Base-by-base conservation (phyloP, 805 yeast genomes). In the Ogataea siamensis region DNA sequence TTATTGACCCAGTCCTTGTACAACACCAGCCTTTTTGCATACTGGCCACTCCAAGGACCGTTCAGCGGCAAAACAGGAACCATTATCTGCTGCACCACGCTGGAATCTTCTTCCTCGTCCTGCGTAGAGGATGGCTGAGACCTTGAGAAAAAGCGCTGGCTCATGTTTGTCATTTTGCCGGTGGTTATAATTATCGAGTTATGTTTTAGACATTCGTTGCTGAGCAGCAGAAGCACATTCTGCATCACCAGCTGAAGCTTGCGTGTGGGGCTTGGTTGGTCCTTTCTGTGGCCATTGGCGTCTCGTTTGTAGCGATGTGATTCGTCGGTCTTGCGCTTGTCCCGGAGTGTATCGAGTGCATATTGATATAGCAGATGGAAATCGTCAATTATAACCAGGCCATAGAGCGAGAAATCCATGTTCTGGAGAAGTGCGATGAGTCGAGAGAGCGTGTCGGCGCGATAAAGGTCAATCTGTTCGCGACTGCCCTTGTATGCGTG, bases 61-160 rank as follows among this genome's bases (percentile, higher is more conserved):
- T 50, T 58, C 27, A 60, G 30, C 4, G 64, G 54, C 8, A 60
- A 36, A 4, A 45, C 45, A 1, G 65, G 65, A 1, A 60, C 62
- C n/a, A 60, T 40, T 7, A 59, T 56, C 22, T 48, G 51, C 39
- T 60, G 63, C n/a, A 46, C 43, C 8, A 58, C 48, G 18, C 38
- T 51, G n/a, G 39, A 25, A 11, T 33, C 30, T 15, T 41, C 45
- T 11, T 34, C 42, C 12, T 16, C 38, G 7, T 37, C 47, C n/a
- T 37, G 43, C 7, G 25, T 12, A 11, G 22, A 17, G n/a, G 35
- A 14, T 3, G 36, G 25, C 16, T 29, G 42, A 8, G 40, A 32
- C 18, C 34, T 40, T n/a, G 47, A 28, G 30, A 42, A 46, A 27
- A 57, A 51, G 18, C 49, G 43, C 36, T 60, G 63, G 13, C 42